Conservation (phyloP, 805 yeast genomes). For the Metschnikowia arizonensis region DNA sequence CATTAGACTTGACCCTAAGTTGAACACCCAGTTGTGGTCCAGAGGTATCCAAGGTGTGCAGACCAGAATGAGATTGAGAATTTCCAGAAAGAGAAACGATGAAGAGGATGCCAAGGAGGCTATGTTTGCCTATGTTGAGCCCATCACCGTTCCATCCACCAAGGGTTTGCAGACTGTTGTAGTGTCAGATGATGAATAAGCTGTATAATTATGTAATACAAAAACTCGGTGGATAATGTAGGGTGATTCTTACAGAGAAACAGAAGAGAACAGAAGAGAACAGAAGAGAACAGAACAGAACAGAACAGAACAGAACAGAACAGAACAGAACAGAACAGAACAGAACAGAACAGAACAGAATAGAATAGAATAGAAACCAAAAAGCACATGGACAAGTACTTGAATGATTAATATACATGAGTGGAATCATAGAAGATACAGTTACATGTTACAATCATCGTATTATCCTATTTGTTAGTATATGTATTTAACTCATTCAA, state of each 20-base stretch:
- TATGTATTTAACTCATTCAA: neutral
- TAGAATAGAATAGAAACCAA: no score
- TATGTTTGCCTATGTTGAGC: conserved; percentile 97
- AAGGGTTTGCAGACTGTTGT: conserved; percentile 98
- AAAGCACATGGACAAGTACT: no score
- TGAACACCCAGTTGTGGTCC: conserved; percentile 98
- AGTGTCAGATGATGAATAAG: conserved; percentile 67
- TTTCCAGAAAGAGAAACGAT: conserved; percentile 99
- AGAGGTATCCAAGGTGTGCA: conserved; percentile 99
- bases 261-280: no score
- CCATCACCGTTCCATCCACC: conserved; percentile 88
- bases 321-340: no score
- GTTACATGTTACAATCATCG: no score
- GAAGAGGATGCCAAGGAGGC: conserved; percentile 99
- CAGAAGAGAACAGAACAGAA: no score
- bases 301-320: no score
- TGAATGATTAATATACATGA: no score
- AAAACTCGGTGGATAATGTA: no score
- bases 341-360: no score
- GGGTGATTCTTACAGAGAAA: no score
- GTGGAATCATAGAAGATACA: no score
- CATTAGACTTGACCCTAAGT: conserved; percentile 97
- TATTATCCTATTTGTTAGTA: neutral
- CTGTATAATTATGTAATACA: conserved; percentile 19
- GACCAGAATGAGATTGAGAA: conserved; percentile 96